Evolutionary conservation across 2,329 filamentous ascomycete species (phyloP).

Genomic region (Colletotrichum endophyticum): DNA sequence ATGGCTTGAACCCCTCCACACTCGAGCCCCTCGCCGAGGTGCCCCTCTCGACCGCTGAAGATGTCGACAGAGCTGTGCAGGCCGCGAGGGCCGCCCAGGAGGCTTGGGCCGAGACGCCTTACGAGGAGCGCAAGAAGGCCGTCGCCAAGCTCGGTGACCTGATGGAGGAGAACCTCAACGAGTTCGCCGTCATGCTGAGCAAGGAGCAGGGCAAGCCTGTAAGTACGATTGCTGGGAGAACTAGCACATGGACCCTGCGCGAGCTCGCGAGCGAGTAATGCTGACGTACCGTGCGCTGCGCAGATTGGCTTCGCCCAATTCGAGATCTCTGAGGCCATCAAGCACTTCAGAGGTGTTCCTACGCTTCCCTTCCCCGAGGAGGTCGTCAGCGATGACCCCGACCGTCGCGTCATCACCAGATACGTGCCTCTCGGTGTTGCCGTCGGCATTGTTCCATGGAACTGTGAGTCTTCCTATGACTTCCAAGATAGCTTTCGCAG

Average conservation of each 20-base stretch:
- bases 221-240: background rate
- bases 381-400: constrained; percentile 27
- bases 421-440: constrained; percentile 45
- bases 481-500: background rate
- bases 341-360: constrained; percentile 7
- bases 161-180: constrained; percentile 16
- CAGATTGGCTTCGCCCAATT: constrained; percentile 9
- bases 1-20: constrained; percentile 56
- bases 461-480: constrained; percentile 49
- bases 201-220: constrained; percentile 28
- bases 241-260: background rate
- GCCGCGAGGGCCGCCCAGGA: constrained; percentile 47
- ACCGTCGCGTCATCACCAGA: constrained; percentile 30
- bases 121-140: constrained; percentile 32
- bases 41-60: constrained; percentile 50
- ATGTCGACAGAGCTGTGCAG: constrained; percentile 55
- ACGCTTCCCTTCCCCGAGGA: constrained; percentile 17
- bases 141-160: constrained; percentile 22
- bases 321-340: constrained; percentile 9
- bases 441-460: constrained; percentile 58
- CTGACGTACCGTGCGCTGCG: background rate
- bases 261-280: background rate
- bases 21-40: constrained; percentile 53
- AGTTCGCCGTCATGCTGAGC: constrained; percentile 18
- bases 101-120: constrained; percentile 43